Evolutionary conservation across 2,329 filamentous ascomycete genomes (phyloP).

Genomic region (Amphichorda felina): DNA sequence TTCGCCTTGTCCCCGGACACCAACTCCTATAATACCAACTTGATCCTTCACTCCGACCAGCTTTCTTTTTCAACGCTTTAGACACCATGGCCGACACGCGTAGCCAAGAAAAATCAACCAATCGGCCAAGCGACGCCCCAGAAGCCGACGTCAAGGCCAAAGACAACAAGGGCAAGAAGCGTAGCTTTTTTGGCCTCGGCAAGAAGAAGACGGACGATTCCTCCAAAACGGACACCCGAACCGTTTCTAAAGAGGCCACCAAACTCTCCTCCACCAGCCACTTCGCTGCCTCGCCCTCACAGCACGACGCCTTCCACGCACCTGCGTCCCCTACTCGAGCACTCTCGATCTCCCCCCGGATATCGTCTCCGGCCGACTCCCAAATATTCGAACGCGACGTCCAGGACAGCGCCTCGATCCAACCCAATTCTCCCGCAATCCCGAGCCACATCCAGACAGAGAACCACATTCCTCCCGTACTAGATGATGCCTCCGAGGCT

Average conservation of each 20-base stretch:
- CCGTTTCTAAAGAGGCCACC: slow-evolving; percentile 18
- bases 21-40: no score
- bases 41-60: no score
- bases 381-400: slow-evolving; percentile 93
- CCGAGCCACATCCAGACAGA: slow-evolving; percentile 90
- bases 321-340: slow-evolving; percentile 56
- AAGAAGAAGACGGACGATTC: slow-evolving; percentile 44
- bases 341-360: slow-evolving; percentile 58
- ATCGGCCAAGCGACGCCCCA: slow-evolving; percentile 14
- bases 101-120: slow-evolving; percentile 16
- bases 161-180: slow-evolving; percentile 33
- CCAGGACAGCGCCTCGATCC: slow-evolving; percentile 60
- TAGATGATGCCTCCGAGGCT: slow-evolving; percentile 83
- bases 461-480: slow-evolving; percentile 81
- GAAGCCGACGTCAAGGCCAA: slow-evolving; percentile 13
- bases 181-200: slow-evolving; percentile 47
- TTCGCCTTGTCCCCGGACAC: no score
- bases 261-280: slow-evolving; percentile 17
- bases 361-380: slow-evolving; percentile 66
- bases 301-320: slow-evolving; percentile 29
- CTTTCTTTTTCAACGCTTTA: no score
- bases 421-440: slow-evolving; percentile 71
- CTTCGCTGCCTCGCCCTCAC: slow-evolving; percentile 28
- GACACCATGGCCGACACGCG: slow-evolving; percentile 12
- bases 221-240: slow-evolving; percentile 20